phyloP scores from a whole-genome alignment of 2,329 filamentous ascomycete species.

The Zalaria sp. region DNA sequence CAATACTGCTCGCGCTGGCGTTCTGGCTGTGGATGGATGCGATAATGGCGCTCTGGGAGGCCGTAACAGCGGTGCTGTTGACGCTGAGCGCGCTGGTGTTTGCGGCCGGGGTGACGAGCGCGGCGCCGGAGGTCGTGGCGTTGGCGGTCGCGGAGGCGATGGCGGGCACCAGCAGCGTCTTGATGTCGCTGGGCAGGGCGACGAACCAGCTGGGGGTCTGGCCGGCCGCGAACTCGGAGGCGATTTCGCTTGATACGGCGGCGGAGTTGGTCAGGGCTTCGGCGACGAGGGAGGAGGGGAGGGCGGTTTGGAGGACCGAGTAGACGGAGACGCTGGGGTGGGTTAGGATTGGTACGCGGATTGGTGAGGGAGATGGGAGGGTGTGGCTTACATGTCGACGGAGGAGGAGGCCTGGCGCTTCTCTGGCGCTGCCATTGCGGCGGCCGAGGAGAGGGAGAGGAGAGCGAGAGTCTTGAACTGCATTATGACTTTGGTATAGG shows the following conservation, averaged over 20 bases:
- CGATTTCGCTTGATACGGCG: conserved; percentile 26
- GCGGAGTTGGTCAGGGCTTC: conserved; percentile 27
- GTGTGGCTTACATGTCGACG: conserved; percentile 2
- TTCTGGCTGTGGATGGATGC: neutral
- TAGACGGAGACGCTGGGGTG: conserved; percentile 22
- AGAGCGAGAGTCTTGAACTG: conserved; percentile 13
- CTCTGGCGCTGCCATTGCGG: conserved; percentile 10
- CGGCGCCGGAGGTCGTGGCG: conserved; percentile 8
- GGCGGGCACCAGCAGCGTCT: conserved; percentile 25
- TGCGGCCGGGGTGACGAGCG: conserved; percentile 7
- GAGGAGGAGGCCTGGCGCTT: conserved; percentile 6
- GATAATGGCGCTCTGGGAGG: neutral
- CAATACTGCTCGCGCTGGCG: conserved; percentile 5
- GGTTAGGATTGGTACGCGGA: neutral
- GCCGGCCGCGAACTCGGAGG: conserved; percentile 28
- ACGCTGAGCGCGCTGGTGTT: conserved; percentile 4
- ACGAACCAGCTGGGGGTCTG: conserved; percentile 30
- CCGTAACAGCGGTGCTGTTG: conserved; percentile 2
- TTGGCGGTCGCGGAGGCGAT: conserved; percentile 12
- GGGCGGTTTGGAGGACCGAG: conserved; percentile 28
- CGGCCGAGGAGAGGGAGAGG: conserved; percentile 12
- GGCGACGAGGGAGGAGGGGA: conserved; percentile 25
- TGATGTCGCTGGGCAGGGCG: conserved; percentile 28
- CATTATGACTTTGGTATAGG: conserved; percentile 10
- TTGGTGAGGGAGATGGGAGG: neutral